Percentiles rank a stretch among this genome's conserved stretches.
Conservation (phyloP, 345 rosid species). For the Ricinus communis region DNA sequence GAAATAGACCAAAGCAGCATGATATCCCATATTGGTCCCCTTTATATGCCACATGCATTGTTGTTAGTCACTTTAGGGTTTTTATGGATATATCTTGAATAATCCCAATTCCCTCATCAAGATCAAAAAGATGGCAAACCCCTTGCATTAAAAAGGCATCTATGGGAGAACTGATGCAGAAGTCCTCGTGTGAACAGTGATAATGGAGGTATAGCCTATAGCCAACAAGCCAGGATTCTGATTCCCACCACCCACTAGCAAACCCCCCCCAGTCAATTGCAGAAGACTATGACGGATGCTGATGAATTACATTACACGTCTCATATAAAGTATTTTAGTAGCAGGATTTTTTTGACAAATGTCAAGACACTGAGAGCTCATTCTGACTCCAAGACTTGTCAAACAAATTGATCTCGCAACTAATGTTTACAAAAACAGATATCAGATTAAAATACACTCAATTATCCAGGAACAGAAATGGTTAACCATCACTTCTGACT, state of each 20-base stretch:
- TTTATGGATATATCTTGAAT: neutral
- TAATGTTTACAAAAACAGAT: neutral
- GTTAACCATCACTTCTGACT: too few relatives aligned
- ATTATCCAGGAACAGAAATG: too few relatives aligned
- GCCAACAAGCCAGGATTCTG: neutral
- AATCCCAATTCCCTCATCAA: neutral
- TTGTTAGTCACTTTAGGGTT: neutral
- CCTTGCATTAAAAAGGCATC: too few relatives aligned
- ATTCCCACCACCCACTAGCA: neutral
- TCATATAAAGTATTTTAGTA: neutral
- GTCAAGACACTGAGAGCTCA: neutral
- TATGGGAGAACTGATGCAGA: neutral
- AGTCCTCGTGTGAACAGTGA: too few relatives aligned
- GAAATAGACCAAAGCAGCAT: conserved; percentile 18
- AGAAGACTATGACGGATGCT: neutral
- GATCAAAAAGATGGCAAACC: neutral
- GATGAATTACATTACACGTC: neutral
- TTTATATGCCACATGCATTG: conserved; percentile 30
- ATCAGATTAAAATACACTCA: neutral
- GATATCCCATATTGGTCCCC: conserved; percentile 20
- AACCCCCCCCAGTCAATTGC: neutral
- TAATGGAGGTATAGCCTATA: neutral
- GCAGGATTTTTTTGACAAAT: neutral
- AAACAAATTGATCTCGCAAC: conserved; percentile 11
- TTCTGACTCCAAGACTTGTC: neutral